Conservation (phyloP, 148 eudicot genomes). For the Vaccinium myrtillus region DNA sequence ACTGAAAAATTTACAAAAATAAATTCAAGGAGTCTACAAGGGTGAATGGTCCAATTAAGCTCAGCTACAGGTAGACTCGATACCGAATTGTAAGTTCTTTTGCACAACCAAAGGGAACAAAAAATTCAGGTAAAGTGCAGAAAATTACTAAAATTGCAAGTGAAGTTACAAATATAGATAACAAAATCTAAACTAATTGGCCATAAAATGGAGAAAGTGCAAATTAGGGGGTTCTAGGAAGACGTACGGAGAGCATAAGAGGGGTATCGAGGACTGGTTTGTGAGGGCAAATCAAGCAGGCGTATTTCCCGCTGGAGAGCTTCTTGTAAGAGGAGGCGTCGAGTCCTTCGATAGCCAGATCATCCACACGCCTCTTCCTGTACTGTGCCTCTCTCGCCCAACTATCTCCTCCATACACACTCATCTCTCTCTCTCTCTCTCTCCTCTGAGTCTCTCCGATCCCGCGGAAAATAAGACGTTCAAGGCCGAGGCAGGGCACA, state of each 20-base stretch:
- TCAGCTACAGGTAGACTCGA: not conserved
- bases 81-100: not conserved
- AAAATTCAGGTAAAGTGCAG: not conserved
- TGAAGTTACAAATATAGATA: not conserved
- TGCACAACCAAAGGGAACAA: not conserved
- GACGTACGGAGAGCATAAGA: conserved; percentile 52
- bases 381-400: conserved; percentile 61
- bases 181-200: not conserved
- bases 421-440: conserved; percentile 29
- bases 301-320: conserved; percentile 53
- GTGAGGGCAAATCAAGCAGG: conserved; percentile 55
- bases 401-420: conserved; percentile 65
- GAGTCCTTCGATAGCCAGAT: conserved; percentile 37
- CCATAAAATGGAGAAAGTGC: not conserved
- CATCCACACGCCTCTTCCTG: conserved; percentile 56
- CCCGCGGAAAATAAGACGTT: not conserved
- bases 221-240: not conserved
- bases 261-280: conserved; percentile 57
- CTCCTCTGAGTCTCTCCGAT: not conserved
- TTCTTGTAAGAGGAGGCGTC: conserved; percentile 46
- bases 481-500: not conserved
- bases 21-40: too few relatives aligned
- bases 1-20: not conserved
- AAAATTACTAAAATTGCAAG: not conserved
- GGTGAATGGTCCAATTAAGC: not conserved